These are phyloP conservation scores for Aspergillus brasiliensis DNA, from an alignment of 2,329 filamentous ascomycete genomes.

Conservation along the genomic window DNA sequence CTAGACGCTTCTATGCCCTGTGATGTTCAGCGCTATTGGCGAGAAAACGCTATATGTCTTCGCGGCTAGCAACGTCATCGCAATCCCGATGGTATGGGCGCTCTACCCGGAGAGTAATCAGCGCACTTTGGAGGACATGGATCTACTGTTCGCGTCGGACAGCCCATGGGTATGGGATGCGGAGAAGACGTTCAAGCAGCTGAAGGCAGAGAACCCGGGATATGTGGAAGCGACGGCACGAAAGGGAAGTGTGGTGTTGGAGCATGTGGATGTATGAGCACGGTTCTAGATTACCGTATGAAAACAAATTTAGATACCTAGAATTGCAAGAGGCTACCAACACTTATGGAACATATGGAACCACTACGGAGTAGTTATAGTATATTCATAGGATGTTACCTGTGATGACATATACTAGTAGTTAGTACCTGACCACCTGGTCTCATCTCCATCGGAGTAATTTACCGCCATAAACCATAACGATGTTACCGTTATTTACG, in stretches of 20 bases:
- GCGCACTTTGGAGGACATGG: conserved; percentile 74
- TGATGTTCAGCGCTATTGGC: conserved; percentile 65
- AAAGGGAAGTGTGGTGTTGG: conserved; percentile 31
- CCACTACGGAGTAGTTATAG: no score
- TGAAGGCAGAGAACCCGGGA: conserved; percentile 63
- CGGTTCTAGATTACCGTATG: background rate
- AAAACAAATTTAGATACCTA: no score
- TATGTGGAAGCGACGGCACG: conserved; percentile 42
- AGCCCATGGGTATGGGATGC: conserved; percentile 72
- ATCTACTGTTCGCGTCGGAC: conserved; percentile 68
- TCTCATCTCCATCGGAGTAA: no score
- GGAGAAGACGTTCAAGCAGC: conserved; percentile 63
- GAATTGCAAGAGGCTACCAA: no score
- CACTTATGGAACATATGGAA: no score
- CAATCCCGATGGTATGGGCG: conserved; percentile 71
- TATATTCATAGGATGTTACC: no score
- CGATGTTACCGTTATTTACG: no score
- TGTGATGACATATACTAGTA: no score
- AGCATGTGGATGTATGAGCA: conserved; percentile 7
- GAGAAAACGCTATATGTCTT: conserved; percentile 77
- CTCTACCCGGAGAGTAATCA: conserved; percentile 75
- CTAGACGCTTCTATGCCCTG: conserved; percentile 54
- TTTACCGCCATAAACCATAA: no score
- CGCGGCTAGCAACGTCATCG: conserved; percentile 65
- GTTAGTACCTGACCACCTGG: no score